Percentiles rank a stretch among this genome's conserved stretches.
Conservation (phyloP, 345 rosid genomes). For the Raphanus sativus region DNA sequence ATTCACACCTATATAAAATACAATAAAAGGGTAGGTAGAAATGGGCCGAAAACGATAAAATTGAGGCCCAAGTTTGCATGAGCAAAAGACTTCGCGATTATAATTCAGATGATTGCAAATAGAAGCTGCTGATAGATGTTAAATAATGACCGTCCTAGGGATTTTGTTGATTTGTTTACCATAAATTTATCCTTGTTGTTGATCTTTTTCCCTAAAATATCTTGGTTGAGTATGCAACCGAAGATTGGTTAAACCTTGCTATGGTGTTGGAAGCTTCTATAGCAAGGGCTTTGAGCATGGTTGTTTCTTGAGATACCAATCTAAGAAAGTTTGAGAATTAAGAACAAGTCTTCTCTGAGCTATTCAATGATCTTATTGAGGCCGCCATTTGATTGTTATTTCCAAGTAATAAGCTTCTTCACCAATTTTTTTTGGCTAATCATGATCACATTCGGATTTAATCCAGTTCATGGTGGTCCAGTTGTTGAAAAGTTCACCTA, state of each 20-base stretch:
- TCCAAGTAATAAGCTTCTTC: conserved; percentile 58
- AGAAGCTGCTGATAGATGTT: not conserved
- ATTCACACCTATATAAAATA: not conserved
- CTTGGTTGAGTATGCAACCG: conserved; percentile 45
- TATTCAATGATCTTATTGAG: conserved; percentile 65
- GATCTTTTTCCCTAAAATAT: not conserved
- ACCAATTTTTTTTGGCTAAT: not conserved
- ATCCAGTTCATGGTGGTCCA: not conserved
- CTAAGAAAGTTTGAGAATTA: conserved; percentile 60
- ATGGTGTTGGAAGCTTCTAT: conserved; percentile 75
- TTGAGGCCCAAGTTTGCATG: not conserved
- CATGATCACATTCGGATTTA: not conserved
- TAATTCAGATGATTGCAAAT: not conserved
- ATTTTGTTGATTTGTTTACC: not conserved
- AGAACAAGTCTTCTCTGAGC: conserved; percentile 82
- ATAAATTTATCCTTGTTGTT: not conserved
- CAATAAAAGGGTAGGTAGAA: not conserved
- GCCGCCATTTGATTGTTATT: conserved; percentile 69
- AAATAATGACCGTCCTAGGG: not conserved
- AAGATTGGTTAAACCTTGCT: conserved; percentile 75
- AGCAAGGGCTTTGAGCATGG: conserved; percentile 80
- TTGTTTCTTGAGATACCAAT: conserved; percentile 61
- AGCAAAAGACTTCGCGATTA: not conserved
- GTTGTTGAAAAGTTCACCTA: not conserved
- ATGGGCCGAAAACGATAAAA: not conserved